Evolutionary conservation across 306 rosid genomes (phyloP).

Genomic region (Cucurbita maxima): DNA sequence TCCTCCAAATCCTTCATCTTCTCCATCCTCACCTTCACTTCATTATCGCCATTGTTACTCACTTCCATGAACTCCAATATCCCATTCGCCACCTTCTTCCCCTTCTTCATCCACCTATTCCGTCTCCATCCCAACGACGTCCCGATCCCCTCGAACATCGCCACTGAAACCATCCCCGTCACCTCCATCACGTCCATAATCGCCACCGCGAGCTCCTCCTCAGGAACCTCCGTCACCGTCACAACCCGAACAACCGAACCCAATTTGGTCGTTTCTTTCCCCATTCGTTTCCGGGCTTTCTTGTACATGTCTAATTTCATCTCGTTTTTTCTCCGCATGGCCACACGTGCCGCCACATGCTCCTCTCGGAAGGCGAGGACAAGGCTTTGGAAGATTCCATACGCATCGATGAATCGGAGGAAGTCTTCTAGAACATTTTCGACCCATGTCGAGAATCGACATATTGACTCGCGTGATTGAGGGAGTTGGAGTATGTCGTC

Average conservation of each 20-base stretch:
- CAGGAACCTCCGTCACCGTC: neutral
- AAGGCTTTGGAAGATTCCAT: conserved; percentile 58
- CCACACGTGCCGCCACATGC: conserved; percentile 51
- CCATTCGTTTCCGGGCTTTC: conserved; percentile 30
- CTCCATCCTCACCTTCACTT: conserved; percentile 11
- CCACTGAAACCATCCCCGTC: conserved; percentile 42
- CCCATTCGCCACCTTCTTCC: conserved; percentile 11
- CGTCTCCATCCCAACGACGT: conserved; percentile 14
- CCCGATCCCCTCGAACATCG: conserved; percentile 39
- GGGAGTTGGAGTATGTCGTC: conserved; percentile 65
- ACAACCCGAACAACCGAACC: conserved; percentile 23
- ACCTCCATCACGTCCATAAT: conserved; percentile 37
- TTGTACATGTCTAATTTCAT: conserved; percentile 17
- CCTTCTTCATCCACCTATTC: conserved; percentile 13
- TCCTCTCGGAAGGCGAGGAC: conserved; percentile 33
- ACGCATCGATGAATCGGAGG: conserved; percentile 53
- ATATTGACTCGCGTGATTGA: conserved; percentile 48
- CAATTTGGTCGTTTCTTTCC: conserved; percentile 35
- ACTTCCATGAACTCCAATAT: conserved; percentile 10
- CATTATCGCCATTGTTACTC: conserved; percentile 16
- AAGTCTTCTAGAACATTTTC: conserved; percentile 63
- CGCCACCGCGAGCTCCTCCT: conserved; percentile 33
- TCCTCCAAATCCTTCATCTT: conserved; percentile 27
- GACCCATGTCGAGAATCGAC: conserved; percentile 28
- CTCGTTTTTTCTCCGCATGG: conserved; percentile 39